phyloP scores from a whole-genome alignment of 495 filamentous ascomycete genomes.

The Aspergillus egyptiacus region DNA sequence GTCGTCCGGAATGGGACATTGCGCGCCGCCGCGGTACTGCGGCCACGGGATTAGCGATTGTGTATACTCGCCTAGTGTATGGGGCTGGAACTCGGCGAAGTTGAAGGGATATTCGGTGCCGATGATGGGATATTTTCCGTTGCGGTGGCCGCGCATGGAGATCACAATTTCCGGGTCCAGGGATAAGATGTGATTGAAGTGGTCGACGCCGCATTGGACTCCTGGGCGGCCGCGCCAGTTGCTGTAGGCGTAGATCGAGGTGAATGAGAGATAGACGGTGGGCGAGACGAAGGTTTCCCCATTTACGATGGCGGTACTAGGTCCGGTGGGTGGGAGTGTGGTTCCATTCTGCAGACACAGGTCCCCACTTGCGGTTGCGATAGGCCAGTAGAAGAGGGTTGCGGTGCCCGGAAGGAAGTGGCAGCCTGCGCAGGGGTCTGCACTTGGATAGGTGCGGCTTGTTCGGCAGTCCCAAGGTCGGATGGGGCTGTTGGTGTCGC shows the following conservation, averaged over 20 bases:
- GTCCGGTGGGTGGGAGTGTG: constrained; percentile 17
- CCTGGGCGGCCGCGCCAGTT: constrained; percentile 19
- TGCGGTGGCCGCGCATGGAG: constrained; percentile 20
- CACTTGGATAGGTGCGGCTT: constrained; percentile 11
- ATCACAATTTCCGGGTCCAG: constrained; percentile 13
- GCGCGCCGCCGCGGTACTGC: constrained; percentile 21
- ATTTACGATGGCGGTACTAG: constrained; percentile 22
- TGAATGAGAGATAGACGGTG: constrained; percentile 24
- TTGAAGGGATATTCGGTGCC: constrained; percentile 24
- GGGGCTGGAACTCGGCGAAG: constrained; percentile 22
- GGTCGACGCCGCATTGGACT: constrained; percentile 18
- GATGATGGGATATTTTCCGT: constrained; percentile 19
- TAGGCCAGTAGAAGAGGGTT: constrained; percentile 29
- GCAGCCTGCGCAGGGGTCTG: constrained; percentile 19
- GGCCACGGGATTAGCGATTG: constrained; percentile 22
- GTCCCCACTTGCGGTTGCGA: constrained; percentile 19
- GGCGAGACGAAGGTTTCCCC: constrained; percentile 22
- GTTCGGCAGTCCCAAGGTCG: constrained; percentile 11
- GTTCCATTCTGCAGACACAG: constrained; percentile 22
- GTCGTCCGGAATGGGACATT: constrained; percentile 15
- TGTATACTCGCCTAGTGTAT: constrained; percentile 17
- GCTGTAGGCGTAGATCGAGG: constrained; percentile 22
- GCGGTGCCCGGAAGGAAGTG: constrained; percentile 24
- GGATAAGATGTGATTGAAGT: constrained; percentile 18
- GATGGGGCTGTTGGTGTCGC: constrained; percentile 23